phyloP scores from a whole-genome alignment of 768 basidiomycete species.

The Russula lepida region DNA sequence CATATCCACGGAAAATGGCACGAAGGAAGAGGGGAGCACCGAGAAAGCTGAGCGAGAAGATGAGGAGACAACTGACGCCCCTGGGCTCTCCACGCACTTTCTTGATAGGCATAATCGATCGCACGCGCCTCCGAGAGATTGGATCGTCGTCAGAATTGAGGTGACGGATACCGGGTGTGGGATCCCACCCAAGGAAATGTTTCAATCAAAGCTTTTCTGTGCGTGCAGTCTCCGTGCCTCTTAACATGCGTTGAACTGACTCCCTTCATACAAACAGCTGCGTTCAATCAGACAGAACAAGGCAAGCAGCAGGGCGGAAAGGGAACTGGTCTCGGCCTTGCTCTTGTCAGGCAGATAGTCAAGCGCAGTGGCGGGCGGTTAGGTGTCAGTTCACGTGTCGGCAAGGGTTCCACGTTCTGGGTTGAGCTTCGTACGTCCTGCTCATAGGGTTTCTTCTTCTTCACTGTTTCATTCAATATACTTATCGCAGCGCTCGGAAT shows the following conservation, averaged over 20 bases:
- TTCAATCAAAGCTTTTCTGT: conserved; percentile 65
- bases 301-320: conserved; percentile 58
- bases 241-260: neutral
- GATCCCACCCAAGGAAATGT: conserved; percentile 57
- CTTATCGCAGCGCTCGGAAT: conserved; percentile 48
- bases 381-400: conserved; percentile 36
- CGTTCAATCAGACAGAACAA: conserved; percentile 73
- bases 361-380: conserved; percentile 42
- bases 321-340: conserved; percentile 46
- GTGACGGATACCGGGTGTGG: conserved; percentile 70
- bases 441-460: neutral
- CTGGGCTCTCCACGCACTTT: conserved; percentile 25
- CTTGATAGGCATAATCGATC: conserved; percentile 46
- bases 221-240: conserved; percentile 24
- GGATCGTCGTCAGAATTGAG: conserved; percentile 78
- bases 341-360: conserved; percentile 46
- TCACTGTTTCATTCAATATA: neutral
- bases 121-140: conserved; percentile 40
- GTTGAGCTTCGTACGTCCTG: conserved; percentile 56
- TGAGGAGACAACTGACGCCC: neutral
- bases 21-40: neutral
- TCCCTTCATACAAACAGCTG: conserved; percentile 34
- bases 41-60: neutral
- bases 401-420: conserved; percentile 82
- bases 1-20: neutral